Percentiles rank a stretch among this genome's conserved stretches.
These are phyloP conservation scores for Oryza brachyantha DNA, from an alignment of 176 grass and related monocot genomes.

Conservation along the genomic window DNA sequence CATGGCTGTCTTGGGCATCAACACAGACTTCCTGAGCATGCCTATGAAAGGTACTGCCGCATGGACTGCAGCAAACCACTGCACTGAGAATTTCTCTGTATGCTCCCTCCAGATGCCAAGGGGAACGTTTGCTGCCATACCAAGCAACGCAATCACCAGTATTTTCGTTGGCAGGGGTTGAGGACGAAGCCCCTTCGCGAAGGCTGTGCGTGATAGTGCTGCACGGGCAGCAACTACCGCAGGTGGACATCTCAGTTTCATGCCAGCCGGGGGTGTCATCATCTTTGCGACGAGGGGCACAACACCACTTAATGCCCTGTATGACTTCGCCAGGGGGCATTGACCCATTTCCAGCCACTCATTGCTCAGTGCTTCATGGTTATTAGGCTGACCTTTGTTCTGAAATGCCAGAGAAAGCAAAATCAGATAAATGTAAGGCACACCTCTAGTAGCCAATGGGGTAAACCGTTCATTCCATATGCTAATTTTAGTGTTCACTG, in stretches of 20 bases:
- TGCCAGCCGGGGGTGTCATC: conserved; percentile 61
- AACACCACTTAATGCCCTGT: conserved; percentile 50
- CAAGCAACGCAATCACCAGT: conserved; percentile 72
- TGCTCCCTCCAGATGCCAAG: conserved; percentile 89
- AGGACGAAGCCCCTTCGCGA: conserved; percentile 74
- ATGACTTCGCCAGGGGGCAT: conserved; percentile 79
- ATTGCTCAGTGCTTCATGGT: conserved; percentile 64
- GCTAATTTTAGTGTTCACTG: background rate
- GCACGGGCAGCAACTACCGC: conserved; percentile 65
- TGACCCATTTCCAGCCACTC: conserved; percentile 81
- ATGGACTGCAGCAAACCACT: conserved; percentile 74
- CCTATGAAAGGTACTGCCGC: conserved; percentile 77
- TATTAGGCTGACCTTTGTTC: conserved; percentile 48
- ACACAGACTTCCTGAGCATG: conserved; percentile 87
- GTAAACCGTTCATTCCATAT: background rate
- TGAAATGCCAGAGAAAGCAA: conserved; percentile 41
- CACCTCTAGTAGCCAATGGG: background rate
- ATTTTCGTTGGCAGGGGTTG: conserved; percentile 65
- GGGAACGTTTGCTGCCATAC: conserved; percentile 77
- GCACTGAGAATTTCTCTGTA: conserved; percentile 66
- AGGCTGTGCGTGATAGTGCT: conserved; percentile 50
- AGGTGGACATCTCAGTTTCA: conserved; percentile 67
- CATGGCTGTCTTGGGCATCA: conserved; percentile 83
- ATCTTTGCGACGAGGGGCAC: conserved; percentile 73
- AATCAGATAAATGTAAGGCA: conserved; percentile 1